Evolutionary conservation across 2,329 filamentous ascomycete genomes (phyloP).

Genomic region (Cladosporium austrohemisphaericum): DNA sequence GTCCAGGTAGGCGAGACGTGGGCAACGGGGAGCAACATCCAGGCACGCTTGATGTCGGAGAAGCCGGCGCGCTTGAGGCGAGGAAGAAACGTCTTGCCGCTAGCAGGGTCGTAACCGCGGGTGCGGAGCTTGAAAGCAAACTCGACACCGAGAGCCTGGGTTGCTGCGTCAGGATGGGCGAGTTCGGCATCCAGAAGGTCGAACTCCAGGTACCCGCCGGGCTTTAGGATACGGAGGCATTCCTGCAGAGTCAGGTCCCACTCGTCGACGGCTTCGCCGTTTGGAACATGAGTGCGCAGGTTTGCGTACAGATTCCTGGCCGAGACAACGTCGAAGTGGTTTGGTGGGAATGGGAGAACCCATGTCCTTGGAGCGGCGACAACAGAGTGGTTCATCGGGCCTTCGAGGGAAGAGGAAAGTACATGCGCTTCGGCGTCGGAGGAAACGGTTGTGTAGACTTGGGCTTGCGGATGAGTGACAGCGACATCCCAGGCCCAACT

Average conservation of each 20-base stretch:
- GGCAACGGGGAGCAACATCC: constrained; percentile 80
- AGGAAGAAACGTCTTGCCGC: constrained; percentile 75
- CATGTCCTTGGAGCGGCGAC: constrained; percentile 73
- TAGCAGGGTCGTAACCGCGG: constrained; percentile 80
- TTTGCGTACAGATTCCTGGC: constrained; percentile 81
- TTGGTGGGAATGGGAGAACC: constrained; percentile 77
- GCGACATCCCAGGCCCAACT: constrained; percentile 97
- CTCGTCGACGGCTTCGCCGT: constrained; percentile 59
- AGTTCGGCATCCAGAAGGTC: constrained; percentile 85
- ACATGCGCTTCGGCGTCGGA: constrained; percentile 34
- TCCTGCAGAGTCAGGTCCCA: constrained; percentile 82
- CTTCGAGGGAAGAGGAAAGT: constrained; percentile 69
- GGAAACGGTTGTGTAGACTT: constrained; percentile 72
- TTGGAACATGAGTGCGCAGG: constrained; percentile 64
- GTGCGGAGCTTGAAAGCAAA: constrained; percentile 88
- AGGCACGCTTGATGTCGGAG: constrained; percentile 73
- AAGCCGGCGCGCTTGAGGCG: constrained; percentile 75
- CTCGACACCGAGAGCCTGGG: constrained; percentile 80
- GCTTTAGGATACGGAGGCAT: constrained; percentile 87
- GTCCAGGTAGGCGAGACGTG: constrained; percentile 43
- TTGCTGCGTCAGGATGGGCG: constrained; percentile 74
- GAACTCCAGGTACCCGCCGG: constrained; percentile 89
- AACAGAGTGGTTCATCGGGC: constrained; percentile 82
- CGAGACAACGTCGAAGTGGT: constrained; percentile 87
- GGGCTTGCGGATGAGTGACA: constrained; percentile 76